Evolutionary conservation across 1,284 basidiomycete species (phyloP).

Genomic region (Austroboletus olivaceoglutinosus): DNA sequence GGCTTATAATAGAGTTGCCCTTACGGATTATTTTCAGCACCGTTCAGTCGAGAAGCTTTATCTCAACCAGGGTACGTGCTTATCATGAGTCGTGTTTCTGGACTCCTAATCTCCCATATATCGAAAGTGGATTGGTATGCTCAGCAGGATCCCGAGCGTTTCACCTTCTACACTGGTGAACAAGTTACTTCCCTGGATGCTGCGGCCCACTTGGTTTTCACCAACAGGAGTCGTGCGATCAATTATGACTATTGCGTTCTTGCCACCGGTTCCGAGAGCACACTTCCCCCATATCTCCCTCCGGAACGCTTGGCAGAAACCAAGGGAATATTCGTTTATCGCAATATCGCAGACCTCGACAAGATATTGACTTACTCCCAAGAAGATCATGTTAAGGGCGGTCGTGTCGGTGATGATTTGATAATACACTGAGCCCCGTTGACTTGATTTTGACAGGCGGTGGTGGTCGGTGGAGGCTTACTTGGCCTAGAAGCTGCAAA

Average conservation of each 20-base stretch:
- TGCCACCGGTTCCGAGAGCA: constrained; percentile 70
- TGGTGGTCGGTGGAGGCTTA: neutral
- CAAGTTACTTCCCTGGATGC: constrained; percentile 51
- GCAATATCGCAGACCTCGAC: constrained; percentile 68
- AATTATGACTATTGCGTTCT: constrained; percentile 65
- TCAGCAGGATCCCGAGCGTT: constrained; percentile 50
- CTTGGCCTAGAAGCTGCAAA: neutral
- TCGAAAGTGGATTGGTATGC: constrained; percentile 55
- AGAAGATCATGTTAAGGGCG: constrained; percentile 39
- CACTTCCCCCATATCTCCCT: constrained; percentile 62
- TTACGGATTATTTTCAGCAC: constrained; percentile 67
- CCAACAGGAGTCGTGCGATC: constrained; percentile 48
- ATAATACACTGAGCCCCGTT: neutral
- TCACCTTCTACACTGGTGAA: constrained; percentile 55
- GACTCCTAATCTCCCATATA: neutral
- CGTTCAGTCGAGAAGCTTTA: constrained; percentile 65
- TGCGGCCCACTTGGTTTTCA: constrained; percentile 44
- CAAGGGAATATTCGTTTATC: constrained; percentile 68
- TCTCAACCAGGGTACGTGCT: constrained; percentile 50
- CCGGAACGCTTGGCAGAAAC: constrained; percentile 38
- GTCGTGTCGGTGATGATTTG: constrained; percentile 15
- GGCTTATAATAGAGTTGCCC: constrained; percentile 52
- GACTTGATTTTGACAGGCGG: constrained; percentile 8
- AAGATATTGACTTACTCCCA: constrained; percentile 58
- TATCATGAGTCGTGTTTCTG: neutral